Evolutionary conservation across 768 basidiomycete species (phyloP).

Genomic region (Naematelia encephala): DNA sequence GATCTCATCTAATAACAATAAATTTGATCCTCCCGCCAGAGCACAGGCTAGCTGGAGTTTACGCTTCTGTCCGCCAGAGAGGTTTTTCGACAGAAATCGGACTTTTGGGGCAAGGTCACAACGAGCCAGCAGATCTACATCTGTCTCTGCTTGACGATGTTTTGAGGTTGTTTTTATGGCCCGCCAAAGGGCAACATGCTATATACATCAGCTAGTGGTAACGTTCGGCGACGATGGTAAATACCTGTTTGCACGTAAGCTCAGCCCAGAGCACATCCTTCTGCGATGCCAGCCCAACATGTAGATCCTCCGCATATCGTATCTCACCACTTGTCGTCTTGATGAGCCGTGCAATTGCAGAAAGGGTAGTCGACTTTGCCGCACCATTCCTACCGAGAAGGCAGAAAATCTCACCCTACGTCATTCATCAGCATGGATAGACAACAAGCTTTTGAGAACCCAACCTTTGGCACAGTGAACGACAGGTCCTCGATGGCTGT

Average conservation of each 20-base stretch:
- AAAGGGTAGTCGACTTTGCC: constrained; percentile 71
- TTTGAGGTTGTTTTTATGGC: constrained; percentile 60
- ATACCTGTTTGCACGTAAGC: constrained; percentile 59
- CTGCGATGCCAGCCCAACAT: constrained; percentile 75
- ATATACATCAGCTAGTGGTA: constrained; percentile 28
- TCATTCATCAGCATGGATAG: neutral
- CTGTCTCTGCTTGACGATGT: constrained; percentile 56
- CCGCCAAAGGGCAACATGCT: constrained; percentile 69
- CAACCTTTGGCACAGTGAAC: constrained; percentile 62
- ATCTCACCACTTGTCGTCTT: constrained; percentile 62
- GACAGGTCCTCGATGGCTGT: constrained; percentile 66
- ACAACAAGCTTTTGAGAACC: neutral
- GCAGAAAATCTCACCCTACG: constrained; percentile 65
- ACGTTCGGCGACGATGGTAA: neutral
- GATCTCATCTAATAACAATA: constrained; percentile 48
- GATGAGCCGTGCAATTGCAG: constrained; percentile 64
- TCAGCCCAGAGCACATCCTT: constrained; percentile 80
- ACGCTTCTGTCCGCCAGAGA: constrained; percentile 77
- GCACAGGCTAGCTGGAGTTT: constrained; percentile 81
- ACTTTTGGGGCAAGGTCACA: constrained; percentile 73
- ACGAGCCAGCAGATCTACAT: constrained; percentile 64
- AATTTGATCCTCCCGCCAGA: constrained; percentile 60
- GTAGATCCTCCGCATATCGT: constrained; percentile 54
- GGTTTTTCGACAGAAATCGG: constrained; percentile 61
- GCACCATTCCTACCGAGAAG: constrained; percentile 68